A percentile compares a stretch with the other conserved stretches of the same genome.
These are phyloP conservation scores for Elsinoe batatas DNA, from an alignment of 2,329 filamentous ascomycete species.

Conservation along the genomic window DNA sequence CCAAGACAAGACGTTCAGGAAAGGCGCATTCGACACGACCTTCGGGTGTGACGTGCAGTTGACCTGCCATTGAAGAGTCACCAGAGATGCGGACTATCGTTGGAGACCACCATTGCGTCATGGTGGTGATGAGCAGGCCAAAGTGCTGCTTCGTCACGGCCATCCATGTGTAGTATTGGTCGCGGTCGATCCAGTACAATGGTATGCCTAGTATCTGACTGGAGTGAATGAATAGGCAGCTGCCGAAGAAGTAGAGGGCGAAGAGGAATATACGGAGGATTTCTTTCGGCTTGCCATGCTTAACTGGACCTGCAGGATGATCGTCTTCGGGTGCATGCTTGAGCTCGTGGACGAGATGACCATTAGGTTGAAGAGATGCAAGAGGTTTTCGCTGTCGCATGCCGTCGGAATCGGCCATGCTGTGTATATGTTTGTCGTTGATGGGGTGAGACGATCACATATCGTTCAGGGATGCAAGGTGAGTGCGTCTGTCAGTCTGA, in stretches of 20 bases:
- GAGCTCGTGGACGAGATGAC: not conserved
- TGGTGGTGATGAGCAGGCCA: constrained; percentile 61
- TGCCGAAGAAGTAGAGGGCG: constrained; percentile 36
- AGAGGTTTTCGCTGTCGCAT: constrained; percentile 20
- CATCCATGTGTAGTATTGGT: constrained; percentile 76
- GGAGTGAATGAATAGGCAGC: constrained; percentile 39
- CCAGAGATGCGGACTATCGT: constrained; percentile 75
- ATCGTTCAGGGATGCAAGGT: not conserved
- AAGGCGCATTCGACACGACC: constrained; percentile 70
- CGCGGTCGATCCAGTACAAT: constrained; percentile 62
- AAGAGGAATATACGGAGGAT: constrained; percentile 36
- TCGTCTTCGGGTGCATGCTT: constrained; percentile 9
- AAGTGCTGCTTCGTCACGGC: constrained; percentile 78
- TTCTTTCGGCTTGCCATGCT: constrained; percentile 35
- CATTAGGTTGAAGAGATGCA: not conserved
- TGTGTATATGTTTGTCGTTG: not conserved
- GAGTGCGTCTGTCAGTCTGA: not conserved
- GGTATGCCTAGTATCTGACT: constrained; percentile 66
- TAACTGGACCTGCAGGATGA: constrained; percentile 28
- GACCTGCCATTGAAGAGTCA: constrained; percentile 66
- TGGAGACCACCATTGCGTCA: constrained; percentile 82
- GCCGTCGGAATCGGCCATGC: constrained; percentile 17
- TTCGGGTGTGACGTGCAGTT: constrained; percentile 59
- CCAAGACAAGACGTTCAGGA: constrained; percentile 69
- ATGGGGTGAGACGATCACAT: not conserved